Evolutionary conservation across 805 yeast species (phyloP), one percentile per base, ranked within the genome.

Genomic region (Kuraishia hungarica): DNA sequence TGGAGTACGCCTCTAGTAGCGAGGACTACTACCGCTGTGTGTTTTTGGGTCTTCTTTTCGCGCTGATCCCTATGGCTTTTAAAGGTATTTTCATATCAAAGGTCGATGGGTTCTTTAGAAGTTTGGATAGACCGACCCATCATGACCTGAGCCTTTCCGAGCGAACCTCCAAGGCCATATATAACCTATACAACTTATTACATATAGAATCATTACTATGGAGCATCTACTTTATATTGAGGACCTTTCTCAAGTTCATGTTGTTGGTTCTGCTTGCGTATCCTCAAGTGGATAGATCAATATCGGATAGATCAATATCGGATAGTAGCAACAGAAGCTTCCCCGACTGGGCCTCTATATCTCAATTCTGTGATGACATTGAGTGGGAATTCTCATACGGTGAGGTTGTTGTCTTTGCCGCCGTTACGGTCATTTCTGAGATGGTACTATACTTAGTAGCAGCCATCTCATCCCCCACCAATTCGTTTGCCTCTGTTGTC

Each of bases 21-120:
- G 53, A 51, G 21, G 53, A 51, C 20, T 51, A 21, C 48, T 51
- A 51, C 48, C 19, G 53, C 13, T 43, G 48, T n/a, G 48, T 23
- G 5, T 17, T 51, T 20, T 46, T 51, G n/a, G 53, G 53, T 2
- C 7, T 17, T 6, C 10, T 51, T 10, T 51, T 19, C 29, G 48
- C 53, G 5, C 28, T 51, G 47, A 22, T 51, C 28, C 19, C 39
- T 23, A 22, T 51, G 47, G 43, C 43, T 35, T 35, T 35, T 17
- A 35, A 35, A 13, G 43, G n/a, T 35, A 15, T 35, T 3, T 35
- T 35, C n/a, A 15, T 35, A 13, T 35, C 43, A 35, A 35, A 35
- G 11, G 43, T 35, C 11, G 43, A 35, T 17, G 11, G n/a, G 11
- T 8, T 35, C 17, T 35, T 35, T 17, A 35, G n/a, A 15, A 15